Base-by-base conservation (phyloP, 768 basidiomycete genomes). In the Lentinula guzmanii region DNA sequence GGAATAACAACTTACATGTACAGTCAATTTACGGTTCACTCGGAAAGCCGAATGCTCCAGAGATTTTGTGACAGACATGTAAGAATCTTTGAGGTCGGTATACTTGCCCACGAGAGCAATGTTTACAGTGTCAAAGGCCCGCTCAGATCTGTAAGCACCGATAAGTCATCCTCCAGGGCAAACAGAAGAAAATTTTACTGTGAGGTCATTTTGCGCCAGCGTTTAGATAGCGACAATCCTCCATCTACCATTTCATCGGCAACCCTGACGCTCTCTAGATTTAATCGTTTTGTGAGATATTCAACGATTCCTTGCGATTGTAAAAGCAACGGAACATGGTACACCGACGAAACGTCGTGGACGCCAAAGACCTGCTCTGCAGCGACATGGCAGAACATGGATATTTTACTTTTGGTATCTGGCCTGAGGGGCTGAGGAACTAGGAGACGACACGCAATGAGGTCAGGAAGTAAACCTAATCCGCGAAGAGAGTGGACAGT, bases 371-470 rank as follows among this genome's bases (percentile, higher is more conserved):
- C 96, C 68, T 93, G 91, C 67, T 92, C 87, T 3, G 88, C 79
- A 3, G 86, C 77, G 67, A 99, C 96, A 69, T 99, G 96, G 74
- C 96, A 98, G 82, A 98, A 98, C 95, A 98, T 98, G 63, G 93
- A 94, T 45, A 99, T 96, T 74, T 99, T 99, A 69, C 88, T 83
- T 75, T 95, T 96, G 39, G 95, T 96, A 0, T 90, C 82, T 15
- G 84, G 80, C 58, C 89, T 84, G n/a, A 99, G 79, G 0, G 91
- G 88, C 64, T 90, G 82, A 18, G 90, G 86, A 62, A 90, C 86
- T 57, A 91, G 77, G 35, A 94, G 77, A 43, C 96, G 88, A 73
- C 96, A 98, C 0, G 96, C 96, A 68, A 99, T 96, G 67, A 99
- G 73, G 74, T 99, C 96, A 51, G 96, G 95, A 10, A 94, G 82